phyloP scores from a whole-genome alignment of 139 green algal genomes.

The Protoeuglena noctilucae region DNA sequence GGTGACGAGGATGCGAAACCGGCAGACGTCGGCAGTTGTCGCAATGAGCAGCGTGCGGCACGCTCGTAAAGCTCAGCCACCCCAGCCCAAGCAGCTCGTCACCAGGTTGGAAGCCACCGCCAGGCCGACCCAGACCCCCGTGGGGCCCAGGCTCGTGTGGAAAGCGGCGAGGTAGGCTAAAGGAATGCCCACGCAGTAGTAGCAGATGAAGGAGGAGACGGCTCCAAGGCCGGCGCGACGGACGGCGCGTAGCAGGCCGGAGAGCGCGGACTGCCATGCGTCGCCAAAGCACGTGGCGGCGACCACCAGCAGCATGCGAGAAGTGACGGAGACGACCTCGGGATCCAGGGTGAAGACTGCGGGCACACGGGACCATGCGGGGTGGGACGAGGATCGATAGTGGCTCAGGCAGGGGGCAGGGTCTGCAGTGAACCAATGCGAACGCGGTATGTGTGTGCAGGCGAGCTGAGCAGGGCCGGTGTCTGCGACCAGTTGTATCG shows the following conservation, averaged over 20 bases:
- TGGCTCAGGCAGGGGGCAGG: too few species aligned
- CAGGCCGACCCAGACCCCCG: conserved; percentile 44
- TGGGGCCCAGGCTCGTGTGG: conserved; percentile 24
- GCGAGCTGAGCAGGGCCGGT: too few species aligned
- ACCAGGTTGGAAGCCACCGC: conserved; percentile 31
- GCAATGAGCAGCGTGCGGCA: too few species aligned
- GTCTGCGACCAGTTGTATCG: too few species aligned
- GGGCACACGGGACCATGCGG: too few species aligned
- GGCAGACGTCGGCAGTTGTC: too few species aligned
- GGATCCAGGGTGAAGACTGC: conserved; percentile 24
- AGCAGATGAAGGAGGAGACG: conserved; percentile 36
- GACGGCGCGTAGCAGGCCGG: conserved; percentile 38
- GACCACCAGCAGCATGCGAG: conserved; percentile 9
- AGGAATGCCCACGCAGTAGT: conserved; percentile 38
- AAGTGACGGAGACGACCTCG: conserved; percentile 16
- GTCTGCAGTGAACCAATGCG: too few species aligned
- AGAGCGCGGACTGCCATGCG: conserved; percentile 33
- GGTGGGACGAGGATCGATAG: too few species aligned
- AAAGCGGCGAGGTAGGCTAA: conserved; percentile 38
- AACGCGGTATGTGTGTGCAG: too few species aligned
- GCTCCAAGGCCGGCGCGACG: conserved; percentile 37
- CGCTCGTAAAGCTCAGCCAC: too few species aligned
- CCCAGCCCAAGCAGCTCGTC: too few species aligned
- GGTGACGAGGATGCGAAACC: too few species aligned
- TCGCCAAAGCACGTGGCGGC: conserved; percentile 32